Evolutionary conservation across 2,329 filamentous ascomycete genomes (phyloP).

Genomic region (Diplodia seriata): DNA sequence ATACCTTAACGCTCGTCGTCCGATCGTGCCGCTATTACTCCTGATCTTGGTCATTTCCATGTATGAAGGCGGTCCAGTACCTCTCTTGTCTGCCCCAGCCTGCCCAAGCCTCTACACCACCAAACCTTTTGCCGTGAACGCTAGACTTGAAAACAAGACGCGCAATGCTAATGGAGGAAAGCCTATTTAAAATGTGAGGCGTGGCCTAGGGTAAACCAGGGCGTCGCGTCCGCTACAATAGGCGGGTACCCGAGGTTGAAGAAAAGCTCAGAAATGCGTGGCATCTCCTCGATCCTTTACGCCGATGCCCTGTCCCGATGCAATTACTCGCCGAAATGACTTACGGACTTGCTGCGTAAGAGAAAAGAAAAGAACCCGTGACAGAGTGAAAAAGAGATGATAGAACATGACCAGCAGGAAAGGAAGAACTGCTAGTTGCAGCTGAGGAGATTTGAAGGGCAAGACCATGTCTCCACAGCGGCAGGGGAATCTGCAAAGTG

Average conservation of each 20-base stretch:
- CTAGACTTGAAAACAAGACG: not conserved
- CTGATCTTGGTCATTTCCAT: not conserved
- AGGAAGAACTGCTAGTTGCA: conserved; percentile 3
- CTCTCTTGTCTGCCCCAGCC: not conserved
- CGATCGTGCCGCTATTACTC: not conserved
- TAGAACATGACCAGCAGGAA: not conserved
- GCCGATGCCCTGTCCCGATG: conserved; percentile 21
- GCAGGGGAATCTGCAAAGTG: not conserved
- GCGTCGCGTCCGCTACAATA: conserved; percentile 3
- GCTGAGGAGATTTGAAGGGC: not conserved
- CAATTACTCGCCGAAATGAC: conserved; percentile 6
- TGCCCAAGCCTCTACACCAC: conserved; percentile 6
- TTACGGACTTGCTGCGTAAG: not conserved
- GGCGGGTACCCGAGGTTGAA: not conserved
- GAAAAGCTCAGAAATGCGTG: not conserved
- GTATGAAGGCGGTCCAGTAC: not conserved
- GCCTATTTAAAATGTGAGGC: not conserved
- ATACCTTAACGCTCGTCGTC: not conserved
- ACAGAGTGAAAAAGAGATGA: conserved; percentile 5
- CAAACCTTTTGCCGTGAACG: not conserved
- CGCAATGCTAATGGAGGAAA: not conserved
- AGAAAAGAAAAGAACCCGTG: not conserved
- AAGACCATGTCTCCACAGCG: not conserved
- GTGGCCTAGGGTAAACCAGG: not conserved
- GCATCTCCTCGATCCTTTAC: conserved; percentile 3